Conservation (phyloP, 331 rosid species). For the Pyracantha coccinea region DNA sequence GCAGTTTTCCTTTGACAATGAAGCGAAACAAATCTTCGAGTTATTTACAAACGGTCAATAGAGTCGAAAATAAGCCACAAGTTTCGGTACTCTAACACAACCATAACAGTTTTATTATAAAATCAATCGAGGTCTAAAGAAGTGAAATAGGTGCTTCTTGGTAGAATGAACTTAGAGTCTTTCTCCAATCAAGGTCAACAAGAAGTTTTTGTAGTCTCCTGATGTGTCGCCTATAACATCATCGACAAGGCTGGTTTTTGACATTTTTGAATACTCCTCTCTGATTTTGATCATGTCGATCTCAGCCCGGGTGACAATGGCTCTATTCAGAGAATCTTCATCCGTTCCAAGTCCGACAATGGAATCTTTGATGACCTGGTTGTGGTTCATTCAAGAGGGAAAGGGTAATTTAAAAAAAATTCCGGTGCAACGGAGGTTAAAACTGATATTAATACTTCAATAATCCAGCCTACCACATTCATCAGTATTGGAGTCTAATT, state of each 20-base stretch:
- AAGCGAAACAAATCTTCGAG: background rate
- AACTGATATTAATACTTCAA: background rate
- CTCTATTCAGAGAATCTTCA: slow-evolving; percentile 77
- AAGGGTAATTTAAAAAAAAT: background rate
- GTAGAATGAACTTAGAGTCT: slow-evolving; percentile 26
- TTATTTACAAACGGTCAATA: background rate
- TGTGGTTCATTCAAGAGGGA: background rate
- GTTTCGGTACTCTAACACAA: background rate
- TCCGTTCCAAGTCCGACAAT: slow-evolving; percentile 79
- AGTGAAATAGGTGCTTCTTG: background rate
- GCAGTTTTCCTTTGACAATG: background rate
- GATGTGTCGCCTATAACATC: slow-evolving; percentile 77
- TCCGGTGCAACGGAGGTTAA: background rate
- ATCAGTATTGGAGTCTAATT: background rate
- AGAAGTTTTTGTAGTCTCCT: slow-evolving; percentile 59
- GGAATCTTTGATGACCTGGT: slow-evolving; percentile 71
- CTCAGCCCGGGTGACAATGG: slow-evolving; percentile 71
- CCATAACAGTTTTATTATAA: background rate
- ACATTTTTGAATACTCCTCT: slow-evolving; percentile 51
- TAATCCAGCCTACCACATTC: background rate
- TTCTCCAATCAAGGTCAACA: slow-evolving; percentile 81
- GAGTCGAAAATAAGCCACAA: background rate
- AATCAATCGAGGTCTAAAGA: slow-evolving; percentile 5
- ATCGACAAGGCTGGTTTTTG: slow-evolving; percentile 42
- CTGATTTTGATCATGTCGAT: slow-evolving; percentile 51